phyloP scores from a whole-genome alignment of 2,329 filamentous ascomycete species.

The Alternaria burnsii region DNA sequence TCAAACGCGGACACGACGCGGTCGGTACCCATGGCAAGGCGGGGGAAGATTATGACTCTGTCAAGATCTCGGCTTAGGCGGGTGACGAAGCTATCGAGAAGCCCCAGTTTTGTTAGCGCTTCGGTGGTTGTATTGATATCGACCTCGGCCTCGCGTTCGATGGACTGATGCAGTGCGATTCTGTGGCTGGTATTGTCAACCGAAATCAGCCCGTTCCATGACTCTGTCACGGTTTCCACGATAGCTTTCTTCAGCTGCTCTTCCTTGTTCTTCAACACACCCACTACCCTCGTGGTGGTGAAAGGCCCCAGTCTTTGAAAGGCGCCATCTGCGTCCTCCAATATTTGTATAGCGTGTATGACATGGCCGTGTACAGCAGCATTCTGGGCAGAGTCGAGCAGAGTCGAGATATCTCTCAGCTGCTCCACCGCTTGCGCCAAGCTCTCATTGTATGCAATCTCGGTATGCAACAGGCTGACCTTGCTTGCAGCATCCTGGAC shows the following conservation, averaged over 20 bases:
- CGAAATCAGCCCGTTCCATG: slow-evolving; percentile 75
- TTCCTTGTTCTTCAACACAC: slow-evolving; percentile 70
- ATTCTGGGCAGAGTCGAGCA: slow-evolving; percentile 58
- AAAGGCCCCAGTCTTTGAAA: slow-evolving; percentile 68
- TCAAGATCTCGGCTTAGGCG: slow-evolving; percentile 72
- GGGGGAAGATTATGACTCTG: slow-evolving; percentile 66
- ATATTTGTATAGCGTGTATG: slow-evolving; percentile 57
- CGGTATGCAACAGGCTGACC: slow-evolving; percentile 63
- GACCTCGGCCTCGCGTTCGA: slow-evolving; percentile 48
- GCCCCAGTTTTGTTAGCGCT: slow-evolving; percentile 47
- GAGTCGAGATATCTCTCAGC: slow-evolving; percentile 59
- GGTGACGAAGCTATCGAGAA: slow-evolving; percentile 61
- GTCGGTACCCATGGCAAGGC: slow-evolving; percentile 58
- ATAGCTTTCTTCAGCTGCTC: slow-evolving; percentile 73
- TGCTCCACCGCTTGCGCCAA: slow-evolving; percentile 61
- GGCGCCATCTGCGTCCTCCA: slow-evolving; percentile 61
- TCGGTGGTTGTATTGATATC: slow-evolving; percentile 47
- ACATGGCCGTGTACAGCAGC: slow-evolving; percentile 57
- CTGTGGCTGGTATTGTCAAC: slow-evolving; percentile 65
- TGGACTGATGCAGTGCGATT: slow-evolving; percentile 65
- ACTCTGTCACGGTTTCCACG: slow-evolving; percentile 69
- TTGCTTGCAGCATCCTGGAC: slow-evolving; percentile 69
- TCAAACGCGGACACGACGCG: slow-evolving; percentile 41
- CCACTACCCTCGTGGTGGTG: slow-evolving; percentile 68
- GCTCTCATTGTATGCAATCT: slow-evolving; percentile 67